Percentiles rank a stretch among this genome's conserved stretches.
phyloP scores from a whole-genome alignment of 148 eudicot species.

The Rhododendron williamsianum region DNA sequence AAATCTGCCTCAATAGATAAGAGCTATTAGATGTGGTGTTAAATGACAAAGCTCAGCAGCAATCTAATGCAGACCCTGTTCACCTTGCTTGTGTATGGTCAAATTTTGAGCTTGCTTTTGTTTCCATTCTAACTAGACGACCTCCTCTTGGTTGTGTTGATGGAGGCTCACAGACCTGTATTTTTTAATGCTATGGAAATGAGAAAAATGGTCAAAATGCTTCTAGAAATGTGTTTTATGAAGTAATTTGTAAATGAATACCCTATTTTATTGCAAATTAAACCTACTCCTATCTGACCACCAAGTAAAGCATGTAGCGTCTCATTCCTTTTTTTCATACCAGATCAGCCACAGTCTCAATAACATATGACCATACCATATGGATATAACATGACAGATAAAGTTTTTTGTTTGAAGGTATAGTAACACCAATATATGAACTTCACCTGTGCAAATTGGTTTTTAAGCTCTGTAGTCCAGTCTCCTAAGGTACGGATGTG shows the following conservation, averaged over 20 bases:
- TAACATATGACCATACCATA: not conserved
- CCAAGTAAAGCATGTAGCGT: not conserved
- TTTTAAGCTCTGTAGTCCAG: slow-evolving; percentile 78
- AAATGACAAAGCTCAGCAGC: not conserved
- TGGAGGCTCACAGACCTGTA: slow-evolving; percentile 64
- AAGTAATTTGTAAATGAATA: not conserved
- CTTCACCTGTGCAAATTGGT: slow-evolving; percentile 62
- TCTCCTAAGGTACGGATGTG: slow-evolving; percentile 88
- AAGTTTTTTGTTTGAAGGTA: not conserved
- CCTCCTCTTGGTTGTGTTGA: slow-evolving; percentile 37
- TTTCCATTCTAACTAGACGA: slow-evolving; percentile 63
- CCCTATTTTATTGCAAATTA: not conserved
- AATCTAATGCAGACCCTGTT: slow-evolving; percentile 7
- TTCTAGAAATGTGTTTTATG: not conserved
- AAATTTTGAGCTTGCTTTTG: slow-evolving; percentile 33
- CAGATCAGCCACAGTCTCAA: not conserved
- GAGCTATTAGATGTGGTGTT: not conserved
- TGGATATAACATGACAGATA: not conserved
- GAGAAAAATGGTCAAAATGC: not conserved
- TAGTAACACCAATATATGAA: not conserved
- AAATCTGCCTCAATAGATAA: slow-evolving; percentile 37
- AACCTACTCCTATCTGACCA: not conserved
- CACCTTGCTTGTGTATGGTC: slow-evolving; percentile 44
- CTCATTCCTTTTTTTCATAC: not conserved
- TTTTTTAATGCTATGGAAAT: slow-evolving; percentile 8